These are phyloP conservation scores for Paracamarosporium sp. DNA, from an alignment of 2,329 filamentous ascomycete species.

Conservation along the genomic window DNA sequence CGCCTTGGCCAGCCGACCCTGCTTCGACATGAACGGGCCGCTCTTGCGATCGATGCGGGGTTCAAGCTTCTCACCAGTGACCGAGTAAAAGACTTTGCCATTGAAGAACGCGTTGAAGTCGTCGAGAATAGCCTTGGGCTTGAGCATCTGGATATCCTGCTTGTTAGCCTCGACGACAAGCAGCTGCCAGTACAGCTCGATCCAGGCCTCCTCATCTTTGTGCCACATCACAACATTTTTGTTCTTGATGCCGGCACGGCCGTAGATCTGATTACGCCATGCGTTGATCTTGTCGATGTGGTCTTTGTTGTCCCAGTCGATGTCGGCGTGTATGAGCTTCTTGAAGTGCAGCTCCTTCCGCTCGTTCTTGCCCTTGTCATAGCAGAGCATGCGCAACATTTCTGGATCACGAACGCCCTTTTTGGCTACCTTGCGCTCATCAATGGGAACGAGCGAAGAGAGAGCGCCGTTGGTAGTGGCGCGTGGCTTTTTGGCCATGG, in stretches of 20 bases:
- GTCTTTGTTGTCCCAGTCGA: slow-evolving; percentile 24
- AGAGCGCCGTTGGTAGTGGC: not conserved
- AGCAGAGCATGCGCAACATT: slow-evolving; percentile 23
- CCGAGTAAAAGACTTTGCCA: slow-evolving; percentile 8
- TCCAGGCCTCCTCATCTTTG: slow-evolving; percentile 22
- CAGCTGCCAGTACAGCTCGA: slow-evolving; percentile 27
- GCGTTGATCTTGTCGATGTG: slow-evolving; percentile 31
- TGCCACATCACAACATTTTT: slow-evolving; percentile 22
- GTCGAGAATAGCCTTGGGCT: slow-evolving; percentile 1
- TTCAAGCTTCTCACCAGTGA: not conserved
- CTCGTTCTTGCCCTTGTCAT: slow-evolving; percentile 8
- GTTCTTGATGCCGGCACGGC: slow-evolving; percentile 24
- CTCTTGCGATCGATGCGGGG: slow-evolving; percentile 7
- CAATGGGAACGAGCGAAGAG: slow-evolving; percentile 16
- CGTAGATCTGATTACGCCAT: slow-evolving; percentile 32
- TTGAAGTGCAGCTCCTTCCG: slow-evolving; percentile 24
- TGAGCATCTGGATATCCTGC: slow-evolving; percentile 17
- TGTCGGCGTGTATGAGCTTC: slow-evolving; percentile 18
- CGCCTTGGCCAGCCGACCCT: slow-evolving; percentile 11
- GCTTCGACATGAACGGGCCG: slow-evolving; percentile 24
- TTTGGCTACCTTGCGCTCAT: slow-evolving; percentile 15
- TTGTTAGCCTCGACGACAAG: slow-evolving; percentile 18
- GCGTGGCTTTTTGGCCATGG: not conserved
- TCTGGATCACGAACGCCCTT: slow-evolving; percentile 11
- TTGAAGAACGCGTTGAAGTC: slow-evolving; percentile 26